phyloP scores from a whole-genome alignment of 2,329 filamentous ascomycete genomes.

The Lasiodiplodia sp. region DNA sequence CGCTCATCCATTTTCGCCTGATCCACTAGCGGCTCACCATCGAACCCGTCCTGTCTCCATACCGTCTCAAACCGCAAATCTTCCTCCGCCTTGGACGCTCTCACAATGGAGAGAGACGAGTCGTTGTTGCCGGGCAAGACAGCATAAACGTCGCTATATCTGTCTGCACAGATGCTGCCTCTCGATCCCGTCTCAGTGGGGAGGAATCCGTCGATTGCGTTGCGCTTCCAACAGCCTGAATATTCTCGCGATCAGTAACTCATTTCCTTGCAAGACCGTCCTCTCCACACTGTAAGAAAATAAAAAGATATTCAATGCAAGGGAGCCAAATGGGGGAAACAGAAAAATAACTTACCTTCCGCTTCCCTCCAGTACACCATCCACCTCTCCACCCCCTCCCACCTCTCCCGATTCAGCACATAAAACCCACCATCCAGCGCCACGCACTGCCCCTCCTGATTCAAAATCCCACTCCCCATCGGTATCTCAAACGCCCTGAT shows the following conservation, averaged over 20 bases:
- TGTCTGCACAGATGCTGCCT: not conserved
- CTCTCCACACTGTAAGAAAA: not conserved
- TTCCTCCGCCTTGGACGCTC: not conserved
- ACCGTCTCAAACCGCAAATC: slow-evolving; percentile 6
- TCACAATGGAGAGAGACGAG: slow-evolving; percentile 6
- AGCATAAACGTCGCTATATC: not conserved
- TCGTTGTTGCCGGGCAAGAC: slow-evolving; percentile 15
- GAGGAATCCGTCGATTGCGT: not conserved
- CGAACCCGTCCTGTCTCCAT: slow-evolving; percentile 17
- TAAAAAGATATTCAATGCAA: not conserved
- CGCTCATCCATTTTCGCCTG: slow-evolving; percentile 14
- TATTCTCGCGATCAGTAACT: not conserved
- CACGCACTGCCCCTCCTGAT: slow-evolving; percentile 60
- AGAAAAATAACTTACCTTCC: not conserved
- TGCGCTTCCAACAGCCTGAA: slow-evolving; percentile 8
- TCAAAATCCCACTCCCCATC: slow-evolving; percentile 56
- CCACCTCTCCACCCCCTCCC: not conserved
- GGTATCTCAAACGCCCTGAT: slow-evolving; percentile 56
- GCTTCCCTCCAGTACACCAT: slow-evolving; percentile 8
- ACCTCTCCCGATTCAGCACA: slow-evolving; percentile 57
- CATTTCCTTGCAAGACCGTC: not conserved
- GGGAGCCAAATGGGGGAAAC: not conserved
- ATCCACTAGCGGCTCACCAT: slow-evolving; percentile 17
- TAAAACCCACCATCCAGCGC: slow-evolving; percentile 57
- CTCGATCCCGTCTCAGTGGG: slow-evolving; percentile 15